Evolutionary conservation across 176 grass and related monocot genomes (phyloP).

Genomic region (Elaeis guineensis): DNA sequence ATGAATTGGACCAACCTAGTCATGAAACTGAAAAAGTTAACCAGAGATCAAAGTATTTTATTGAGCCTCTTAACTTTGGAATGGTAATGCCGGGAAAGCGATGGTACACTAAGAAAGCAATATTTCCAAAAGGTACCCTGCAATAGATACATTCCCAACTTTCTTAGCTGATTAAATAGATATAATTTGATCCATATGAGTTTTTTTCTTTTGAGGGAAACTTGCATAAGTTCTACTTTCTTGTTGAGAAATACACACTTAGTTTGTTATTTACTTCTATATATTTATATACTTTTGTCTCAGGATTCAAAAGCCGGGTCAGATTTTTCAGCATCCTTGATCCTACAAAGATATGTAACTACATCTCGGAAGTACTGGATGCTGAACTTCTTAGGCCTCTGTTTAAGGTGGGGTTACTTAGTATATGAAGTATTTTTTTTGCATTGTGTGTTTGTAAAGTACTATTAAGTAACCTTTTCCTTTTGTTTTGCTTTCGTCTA

Average conservation of each 20-base stretch:
- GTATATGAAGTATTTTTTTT: too few species aligned
- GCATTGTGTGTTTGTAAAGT: too few species aligned
- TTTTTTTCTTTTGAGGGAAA: too few species aligned
- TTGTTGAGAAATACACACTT: neutral
- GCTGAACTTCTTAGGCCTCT: constrained; percentile 53
- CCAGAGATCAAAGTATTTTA: neutral
- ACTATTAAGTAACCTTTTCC: neutral
- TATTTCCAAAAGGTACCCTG: constrained; percentile 73
- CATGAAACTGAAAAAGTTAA: neutral
- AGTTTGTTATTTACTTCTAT: neutral
- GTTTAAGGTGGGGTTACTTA: constrained; percentile 47
- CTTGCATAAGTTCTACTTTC: too few species aligned
- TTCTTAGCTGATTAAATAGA: too few species aligned
- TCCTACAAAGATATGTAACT: constrained; percentile 51
- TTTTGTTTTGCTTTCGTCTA: too few species aligned
- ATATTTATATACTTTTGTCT: constrained; percentile 11
- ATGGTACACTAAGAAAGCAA: constrained; percentile 63
- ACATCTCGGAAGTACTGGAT: constrained; percentile 80
- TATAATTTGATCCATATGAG: too few species aligned
- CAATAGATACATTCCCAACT: too few species aligned
- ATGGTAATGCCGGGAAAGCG: constrained; percentile 46
- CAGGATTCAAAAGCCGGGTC: constrained; percentile 80
- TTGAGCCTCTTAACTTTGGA: constrained; percentile 56
- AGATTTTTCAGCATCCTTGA: constrained; percentile 53
- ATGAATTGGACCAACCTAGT: neutral